Evolutionary conservation across 2,329 filamentous ascomycete species (phyloP).

Genomic region (Xylariaceae sp.): DNA sequence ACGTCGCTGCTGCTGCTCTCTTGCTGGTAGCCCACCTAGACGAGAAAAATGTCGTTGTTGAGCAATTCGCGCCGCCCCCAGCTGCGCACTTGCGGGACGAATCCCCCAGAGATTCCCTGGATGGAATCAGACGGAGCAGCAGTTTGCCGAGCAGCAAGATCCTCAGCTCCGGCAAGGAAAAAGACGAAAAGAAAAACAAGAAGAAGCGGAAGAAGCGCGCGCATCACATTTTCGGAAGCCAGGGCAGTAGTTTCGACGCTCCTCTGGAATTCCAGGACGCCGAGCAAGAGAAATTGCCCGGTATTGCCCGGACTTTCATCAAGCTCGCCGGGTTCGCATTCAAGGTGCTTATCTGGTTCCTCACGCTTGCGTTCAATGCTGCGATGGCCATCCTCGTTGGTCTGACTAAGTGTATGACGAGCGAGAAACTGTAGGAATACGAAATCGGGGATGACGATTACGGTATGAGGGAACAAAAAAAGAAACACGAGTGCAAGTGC

Average conservation of each 20-base stretch:
- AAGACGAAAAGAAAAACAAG: conserved; percentile 31
- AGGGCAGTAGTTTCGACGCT: conserved; percentile 44
- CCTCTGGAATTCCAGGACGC: conserved; percentile 37
- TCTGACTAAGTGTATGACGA: conserved; percentile 46
- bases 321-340: conserved; percentile 49
- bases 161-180: conserved; percentile 20
- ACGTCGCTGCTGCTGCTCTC: conserved; percentile 56
- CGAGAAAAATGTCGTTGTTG: conserved; percentile 45
- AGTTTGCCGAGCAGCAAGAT: conserved; percentile 32
- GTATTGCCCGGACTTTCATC: conserved; percentile 43
- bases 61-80: conserved; percentile 57
- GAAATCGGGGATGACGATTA: not conserved
- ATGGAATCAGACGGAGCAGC: conserved; percentile 22
- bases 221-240: conserved; percentile 48
- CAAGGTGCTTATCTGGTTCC: conserved; percentile 54
- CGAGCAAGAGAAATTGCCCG: conserved; percentile 46
- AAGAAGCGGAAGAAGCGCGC: conserved; percentile 34
- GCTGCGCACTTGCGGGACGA: conserved; percentile 28
- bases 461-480: not conserved
- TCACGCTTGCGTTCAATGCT: conserved; percentile 52
- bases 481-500: not conserved
- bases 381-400: conserved; percentile 46
- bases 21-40: conserved; percentile 55
- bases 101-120: not conserved
- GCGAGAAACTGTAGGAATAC: conserved; percentile 35